phyloP scores from a whole-genome alignment of 257 asterid genomes.

The Ligustrum vulgare region DNA sequence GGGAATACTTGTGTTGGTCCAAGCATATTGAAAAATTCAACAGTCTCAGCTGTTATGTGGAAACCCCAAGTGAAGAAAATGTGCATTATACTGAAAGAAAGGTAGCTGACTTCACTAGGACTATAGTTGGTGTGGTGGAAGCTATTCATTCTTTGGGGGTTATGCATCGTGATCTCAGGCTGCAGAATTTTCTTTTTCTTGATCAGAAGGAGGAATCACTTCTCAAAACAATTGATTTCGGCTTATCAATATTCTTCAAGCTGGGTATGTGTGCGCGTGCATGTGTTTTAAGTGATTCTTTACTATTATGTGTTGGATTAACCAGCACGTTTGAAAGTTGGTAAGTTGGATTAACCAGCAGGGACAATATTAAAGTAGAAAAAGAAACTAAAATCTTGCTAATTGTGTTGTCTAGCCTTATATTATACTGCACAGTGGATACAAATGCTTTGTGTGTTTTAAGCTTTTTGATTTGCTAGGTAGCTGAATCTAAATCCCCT shows the following conservation, averaged over 20 bases:
- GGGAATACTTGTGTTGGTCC: slow-evolving; percentile 98
- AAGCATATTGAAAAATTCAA: slow-evolving; percentile 58
- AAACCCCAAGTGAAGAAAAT: slow-evolving; percentile 52
- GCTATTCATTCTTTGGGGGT: slow-evolving; percentile 36
- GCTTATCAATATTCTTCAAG: slow-evolving; percentile 29
- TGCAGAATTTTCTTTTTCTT: slow-evolving; percentile 32
- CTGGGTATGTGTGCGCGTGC: slow-evolving; percentile 12
- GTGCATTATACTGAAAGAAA: slow-evolving; percentile 35
- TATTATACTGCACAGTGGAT: no score
- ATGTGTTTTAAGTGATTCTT: background rate
- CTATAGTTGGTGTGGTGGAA: slow-evolving; percentile 31
- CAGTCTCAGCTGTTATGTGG: slow-evolving; percentile 91
- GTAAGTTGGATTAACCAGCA: no score
- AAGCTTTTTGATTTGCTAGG: no score
- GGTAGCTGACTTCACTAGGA: slow-evolving; percentile 30
- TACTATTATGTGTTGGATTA: no score
- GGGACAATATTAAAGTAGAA: no score
- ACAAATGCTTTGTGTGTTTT: no score
- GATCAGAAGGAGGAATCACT: slow-evolving; percentile 30
- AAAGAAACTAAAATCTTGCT: no score
- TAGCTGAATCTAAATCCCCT: no score
- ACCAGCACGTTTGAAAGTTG: no score
- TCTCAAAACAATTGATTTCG: slow-evolving; percentile 29
- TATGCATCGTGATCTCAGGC: slow-evolving; percentile 32
- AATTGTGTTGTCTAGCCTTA: no score